phyloP scores from a whole-genome alignment of 2,329 filamentous ascomycete species.

The Colletotrichum chlorophyti region DNA sequence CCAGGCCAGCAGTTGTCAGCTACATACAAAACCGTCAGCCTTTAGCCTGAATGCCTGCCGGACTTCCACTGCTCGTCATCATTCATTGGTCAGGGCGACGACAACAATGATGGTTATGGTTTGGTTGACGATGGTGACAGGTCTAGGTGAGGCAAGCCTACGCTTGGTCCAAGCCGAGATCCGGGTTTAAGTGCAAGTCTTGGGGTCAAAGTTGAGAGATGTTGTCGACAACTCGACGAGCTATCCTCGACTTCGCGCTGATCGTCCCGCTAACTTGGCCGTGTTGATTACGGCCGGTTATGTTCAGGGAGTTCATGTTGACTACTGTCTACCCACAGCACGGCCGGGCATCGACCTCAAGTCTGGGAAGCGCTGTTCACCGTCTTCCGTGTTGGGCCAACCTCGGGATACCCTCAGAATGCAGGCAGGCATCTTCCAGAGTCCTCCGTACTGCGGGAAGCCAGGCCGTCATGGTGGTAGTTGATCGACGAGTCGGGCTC shows the following conservation, averaged over 20 bases:
- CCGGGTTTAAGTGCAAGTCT: too few species aligned
- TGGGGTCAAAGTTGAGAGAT: constrained; percentile 1
- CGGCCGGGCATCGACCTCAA: constrained; percentile 27
- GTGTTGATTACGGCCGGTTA: constrained; percentile 18
- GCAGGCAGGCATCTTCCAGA: too few species aligned
- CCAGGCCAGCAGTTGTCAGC: constrained; percentile 21
- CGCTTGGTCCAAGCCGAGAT: constrained; percentile 20
- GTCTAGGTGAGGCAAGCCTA: constrained; percentile 20
- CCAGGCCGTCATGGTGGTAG: neutral
- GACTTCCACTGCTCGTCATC: constrained; percentile 1
- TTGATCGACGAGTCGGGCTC: constrained; percentile 14
- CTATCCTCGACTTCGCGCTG: constrained; percentile 31
- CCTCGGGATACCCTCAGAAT: too few species aligned
- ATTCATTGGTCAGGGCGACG: constrained; percentile 15
- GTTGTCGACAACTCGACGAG: neutral
- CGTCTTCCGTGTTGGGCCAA: too few species aligned
- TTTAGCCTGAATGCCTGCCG: constrained; percentile 4
- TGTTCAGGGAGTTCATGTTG: constrained; percentile 17
- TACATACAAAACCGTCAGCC: constrained; percentile 19
- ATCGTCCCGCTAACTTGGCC: constrained; percentile 35
- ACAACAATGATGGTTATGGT: constrained; percentile 8
- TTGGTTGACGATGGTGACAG: neutral
- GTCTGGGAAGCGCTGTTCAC: constrained; percentile 34
- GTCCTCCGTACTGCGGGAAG: neutral
- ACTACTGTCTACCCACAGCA: constrained; percentile 24